These are phyloP conservation scores for Sclerotinia sclerotiorum DNA, from an alignment of 2,329 filamentous ascomycete species.

Conservation along the genomic window DNA sequence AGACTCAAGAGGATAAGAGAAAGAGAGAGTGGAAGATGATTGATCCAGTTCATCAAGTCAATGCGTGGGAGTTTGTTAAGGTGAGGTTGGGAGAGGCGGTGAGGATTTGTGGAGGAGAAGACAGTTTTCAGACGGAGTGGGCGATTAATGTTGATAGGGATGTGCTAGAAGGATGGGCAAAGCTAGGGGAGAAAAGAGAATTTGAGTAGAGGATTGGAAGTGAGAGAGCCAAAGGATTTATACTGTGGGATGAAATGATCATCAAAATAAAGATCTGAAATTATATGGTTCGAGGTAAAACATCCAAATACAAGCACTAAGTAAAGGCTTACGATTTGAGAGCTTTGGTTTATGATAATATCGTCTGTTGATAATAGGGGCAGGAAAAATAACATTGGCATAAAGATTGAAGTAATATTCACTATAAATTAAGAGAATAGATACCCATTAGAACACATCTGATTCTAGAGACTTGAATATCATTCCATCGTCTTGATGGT, in stretches of 20 bases:
- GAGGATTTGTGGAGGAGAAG: conserved; percentile 60
- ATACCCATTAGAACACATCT: too few relatives aligned
- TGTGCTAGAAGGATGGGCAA: conserved; percentile 63
- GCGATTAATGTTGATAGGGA: conserved; percentile 73
- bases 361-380: too few relatives aligned
- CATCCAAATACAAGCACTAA: too few relatives aligned
- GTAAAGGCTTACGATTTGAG: too few relatives aligned
- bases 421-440: too few relatives aligned
- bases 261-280: neutral
- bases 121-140: conserved; percentile 67
- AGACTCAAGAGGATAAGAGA: conserved; percentile 55
- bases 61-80: conserved; percentile 63
- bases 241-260: neutral
- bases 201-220: neutral
- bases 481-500: too few relatives aligned
- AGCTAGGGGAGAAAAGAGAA: conserved; percentile 36
- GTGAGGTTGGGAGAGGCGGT: conserved; percentile 61
- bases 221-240: neutral
- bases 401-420: too few relatives aligned
- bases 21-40: conserved; percentile 53
- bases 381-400: too few relatives aligned
- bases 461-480: too few relatives aligned
- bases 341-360: too few relatives aligned
- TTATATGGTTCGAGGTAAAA: neutral
- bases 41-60: conserved; percentile 68